A percentile compares a stretch with the other conserved stretches of the same genome.
Conservation (phyloP, 495 filamentous ascomycete genomes). For the Lasiosphaeria miniovina region DNA sequence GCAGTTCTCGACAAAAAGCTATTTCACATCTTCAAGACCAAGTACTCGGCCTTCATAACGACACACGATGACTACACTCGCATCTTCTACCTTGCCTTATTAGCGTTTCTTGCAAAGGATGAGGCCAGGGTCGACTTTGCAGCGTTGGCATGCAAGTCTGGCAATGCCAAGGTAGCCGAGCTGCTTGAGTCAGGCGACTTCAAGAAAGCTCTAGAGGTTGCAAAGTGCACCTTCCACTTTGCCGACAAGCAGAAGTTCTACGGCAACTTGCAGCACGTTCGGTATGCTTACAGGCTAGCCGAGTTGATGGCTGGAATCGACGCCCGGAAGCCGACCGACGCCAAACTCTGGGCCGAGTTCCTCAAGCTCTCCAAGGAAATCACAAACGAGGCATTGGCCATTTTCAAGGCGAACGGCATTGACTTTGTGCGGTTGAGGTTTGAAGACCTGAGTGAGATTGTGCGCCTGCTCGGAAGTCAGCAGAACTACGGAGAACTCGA, state of each 20-base stretch:
- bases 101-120: constrained; percentile 43
- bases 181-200: constrained; percentile 45
- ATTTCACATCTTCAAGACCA: constrained; percentile 53
- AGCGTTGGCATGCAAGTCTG: constrained; percentile 21
- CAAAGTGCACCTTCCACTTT: constrained; percentile 54
- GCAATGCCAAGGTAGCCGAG: constrained; percentile 20
- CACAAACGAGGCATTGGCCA: constrained; percentile 49
- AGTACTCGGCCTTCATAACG: constrained; percentile 43
- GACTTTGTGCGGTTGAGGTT: constrained; percentile 53
- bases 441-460: constrained; percentile 51
- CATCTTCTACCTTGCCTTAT: constrained; percentile 52
- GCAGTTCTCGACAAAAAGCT: constrained; percentile 52
- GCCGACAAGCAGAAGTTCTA: constrained; percentile 53
- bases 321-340: constrained; percentile 39
- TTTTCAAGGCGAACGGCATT: constrained; percentile 48
- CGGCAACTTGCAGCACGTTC: constrained; percentile 44
- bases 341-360: constrained; percentile 46
- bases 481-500: constrained; percentile 59
- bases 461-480: constrained; percentile 56
- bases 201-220: constrained; percentile 52
- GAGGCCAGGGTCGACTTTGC: constrained; percentile 26
- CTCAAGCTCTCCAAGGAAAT: constrained; percentile 52
- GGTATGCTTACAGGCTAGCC: constrained; percentile 55
- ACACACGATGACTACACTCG: constrained; percentile 37
- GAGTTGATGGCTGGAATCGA: constrained; percentile 50